Percentiles rank a stretch among this genome's conserved stretches.
Evolutionary conservation across 164 flowering plant genomes (phyloP).

Genomic region (Magnolia officinalis): DNA sequence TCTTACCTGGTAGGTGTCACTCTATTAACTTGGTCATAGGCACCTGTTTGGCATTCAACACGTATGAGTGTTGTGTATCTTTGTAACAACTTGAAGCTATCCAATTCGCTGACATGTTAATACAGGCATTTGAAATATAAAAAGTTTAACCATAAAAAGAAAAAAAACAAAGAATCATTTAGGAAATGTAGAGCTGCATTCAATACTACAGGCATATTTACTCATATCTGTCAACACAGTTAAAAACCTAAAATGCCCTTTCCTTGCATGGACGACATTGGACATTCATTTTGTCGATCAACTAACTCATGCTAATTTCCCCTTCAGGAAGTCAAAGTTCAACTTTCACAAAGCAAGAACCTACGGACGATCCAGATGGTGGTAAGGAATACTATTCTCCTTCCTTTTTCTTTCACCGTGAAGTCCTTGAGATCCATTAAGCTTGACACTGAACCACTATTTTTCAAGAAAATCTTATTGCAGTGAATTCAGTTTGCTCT

Average conservation of each 20-base stretch:
- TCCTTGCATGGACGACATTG: background rate
- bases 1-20: constrained; percentile 51
- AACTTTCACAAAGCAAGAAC: constrained; percentile 23
- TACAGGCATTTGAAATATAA: background rate
- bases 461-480: background rate
- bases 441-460: background rate
- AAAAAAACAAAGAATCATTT: background rate
- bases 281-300: background rate
- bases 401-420: background rate
- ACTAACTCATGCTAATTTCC: constrained; percentile 3
- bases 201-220: background rate
- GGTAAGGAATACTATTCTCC: constrained; percentile 36
- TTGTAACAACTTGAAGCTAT: background rate
- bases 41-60: background rate
- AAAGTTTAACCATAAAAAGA: no score
- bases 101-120: no score
- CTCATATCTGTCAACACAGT: background rate
- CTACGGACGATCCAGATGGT: constrained; percentile 56
- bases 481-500: background rate
- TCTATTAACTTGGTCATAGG: constrained; percentile 4
- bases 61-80: background rate
- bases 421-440: background rate
- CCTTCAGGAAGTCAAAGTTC: constrained; percentile 51
- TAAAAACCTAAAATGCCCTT: background rate
- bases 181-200: background rate